Evolutionary conservation across 129 eudicot genomes (phyloP), one percentile per base, ranked within the genome.

Genomic region (Flaveria sonorensis): DNA sequence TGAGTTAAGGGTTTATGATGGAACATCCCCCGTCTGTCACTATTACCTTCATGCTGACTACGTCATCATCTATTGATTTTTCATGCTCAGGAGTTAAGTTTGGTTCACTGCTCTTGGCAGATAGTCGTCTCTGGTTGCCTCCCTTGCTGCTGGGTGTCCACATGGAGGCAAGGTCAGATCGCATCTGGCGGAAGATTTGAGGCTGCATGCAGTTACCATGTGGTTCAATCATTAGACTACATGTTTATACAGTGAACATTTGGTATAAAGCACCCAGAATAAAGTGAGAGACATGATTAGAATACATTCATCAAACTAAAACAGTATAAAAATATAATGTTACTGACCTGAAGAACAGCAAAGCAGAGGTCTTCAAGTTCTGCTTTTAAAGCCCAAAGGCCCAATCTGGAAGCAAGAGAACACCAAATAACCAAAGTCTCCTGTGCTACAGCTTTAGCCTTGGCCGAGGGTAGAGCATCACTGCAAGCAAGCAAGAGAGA

Each of bases 351-450:
- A 80, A 93, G 92, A 79, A 93, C 97, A 45, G 93, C 98, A 86
- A 93, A 93, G 82, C 98, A 93, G 30, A 93, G 91, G 81, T 93
- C 98, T 86, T 93, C 98, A 70, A 93, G 88, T 87, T 93, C 96
- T 77, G 98, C 96, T 82, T 93, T 93, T 76, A 93, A 74, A 82
- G 98, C 96, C 98, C 98, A 93, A 32, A 93, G 86, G 55, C 98
- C 98, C 85, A 93, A 76, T 66, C 98, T 84, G 56, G 97, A 93
- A 82, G 98, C 98, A 82, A 93, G 96, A 48, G 98, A 93, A 79
- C 98, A 93, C 98, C 98, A 93, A 74, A 93, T 85, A 81, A 87
- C 91, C 82, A 93, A 82, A 61, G 97, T 93, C 81, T 93, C 98
- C 82, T 93, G 86, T 57, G 98, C 98, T 69, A 93, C 98, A 81